Base-by-base conservation (phyloP, 108 stramenopile species). In the Cyclotella sp. region DNA sequence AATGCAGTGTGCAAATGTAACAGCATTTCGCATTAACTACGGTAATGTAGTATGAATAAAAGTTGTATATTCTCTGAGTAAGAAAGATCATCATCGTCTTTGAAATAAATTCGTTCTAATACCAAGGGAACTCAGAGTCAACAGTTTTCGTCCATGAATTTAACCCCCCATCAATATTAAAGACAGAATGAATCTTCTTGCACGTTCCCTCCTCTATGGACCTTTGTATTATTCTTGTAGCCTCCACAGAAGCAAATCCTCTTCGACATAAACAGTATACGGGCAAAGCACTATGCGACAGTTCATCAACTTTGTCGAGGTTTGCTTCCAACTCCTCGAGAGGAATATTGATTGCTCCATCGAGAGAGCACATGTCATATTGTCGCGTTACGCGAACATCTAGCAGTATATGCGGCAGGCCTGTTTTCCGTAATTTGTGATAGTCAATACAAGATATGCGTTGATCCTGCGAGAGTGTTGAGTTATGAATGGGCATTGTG, bases 181-280 rank as follows among this genome's bases (percentile, higher is more conserved):
- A 66, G 45, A 92, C 87, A 0, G 88, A 89, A 45, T 85, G 83
- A 46, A 93, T 79, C 53, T 51, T 41, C 43, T 70, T 29, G 19
- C 53, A 60, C 30, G 75, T 68, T 14, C 75, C 53, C 22, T 66
- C 53, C 30, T 69, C 62, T 28, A 77, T 84, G 30, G 65, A 71
- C 54, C 84, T 70, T 28, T 70, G 70, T 45, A 96, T 58, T 13
- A 90, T 70, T 40, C 83, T 82, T 16, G 88, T 90, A 12, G 93
- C 95, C 63, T 80, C 81, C 14, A 68, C 84, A 3, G 93, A 93
- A 6, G 84, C 87, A 22, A 89, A 63, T 15, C 95, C 95, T 72
- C 95, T 76, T 11, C 93, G 86, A 77, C 95, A 96, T 11, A 93
- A 29, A 53, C 92, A 96, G 70, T 84, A 93, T 14, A 96, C 70